These are phyloP conservation scores for Wolfiporia cocos DNA, from an alignment of 1,284 basidiomycete species.

Conservation along the genomic window DNA sequence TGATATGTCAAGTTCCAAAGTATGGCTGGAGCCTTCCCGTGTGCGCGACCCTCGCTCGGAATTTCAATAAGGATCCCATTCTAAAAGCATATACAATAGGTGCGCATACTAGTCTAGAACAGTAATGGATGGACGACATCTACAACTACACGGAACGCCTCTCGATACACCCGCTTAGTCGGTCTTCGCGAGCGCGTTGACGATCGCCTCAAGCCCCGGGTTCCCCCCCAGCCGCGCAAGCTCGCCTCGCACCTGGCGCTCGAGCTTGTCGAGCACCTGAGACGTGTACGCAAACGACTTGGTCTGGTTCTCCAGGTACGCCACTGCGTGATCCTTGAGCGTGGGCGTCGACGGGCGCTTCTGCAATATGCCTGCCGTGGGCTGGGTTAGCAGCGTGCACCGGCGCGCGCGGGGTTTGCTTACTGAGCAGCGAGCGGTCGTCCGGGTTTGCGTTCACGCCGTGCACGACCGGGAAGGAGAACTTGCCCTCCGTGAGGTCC, in stretches of 20 bases:
- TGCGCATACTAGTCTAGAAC: neutral
- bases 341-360: slow-evolving; percentile 80
- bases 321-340: slow-evolving; percentile 74
- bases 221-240: slow-evolving; percentile 1
- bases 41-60: neutral
- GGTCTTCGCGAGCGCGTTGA: slow-evolving; percentile 1
- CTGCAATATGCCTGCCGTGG: slow-evolving; percentile 73
- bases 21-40: too few relatives aligned
- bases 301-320: slow-evolving; percentile 34
- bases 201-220: neutral
- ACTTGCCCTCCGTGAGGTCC: slow-evolving; percentile 94
- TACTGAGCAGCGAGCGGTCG: slow-evolving; percentile 80
- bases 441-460: slow-evolving; percentile 71
- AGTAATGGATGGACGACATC: neutral
- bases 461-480: slow-evolving; percentile 93
- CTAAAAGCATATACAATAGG: neutral
- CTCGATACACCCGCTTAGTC: neutral
- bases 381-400: too few relatives aligned
- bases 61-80: neutral
- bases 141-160: neutral
- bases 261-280: neutral
- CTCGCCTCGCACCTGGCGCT: slow-evolving; percentile 1
- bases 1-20: too few relatives aligned
- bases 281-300: slow-evolving; percentile 1
- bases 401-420: slow-evolving; percentile 27